Base-by-base conservation (phyloP, 2,329 filamentous ascomycete genomes). In the Trichoderma simmonsii region DNA sequence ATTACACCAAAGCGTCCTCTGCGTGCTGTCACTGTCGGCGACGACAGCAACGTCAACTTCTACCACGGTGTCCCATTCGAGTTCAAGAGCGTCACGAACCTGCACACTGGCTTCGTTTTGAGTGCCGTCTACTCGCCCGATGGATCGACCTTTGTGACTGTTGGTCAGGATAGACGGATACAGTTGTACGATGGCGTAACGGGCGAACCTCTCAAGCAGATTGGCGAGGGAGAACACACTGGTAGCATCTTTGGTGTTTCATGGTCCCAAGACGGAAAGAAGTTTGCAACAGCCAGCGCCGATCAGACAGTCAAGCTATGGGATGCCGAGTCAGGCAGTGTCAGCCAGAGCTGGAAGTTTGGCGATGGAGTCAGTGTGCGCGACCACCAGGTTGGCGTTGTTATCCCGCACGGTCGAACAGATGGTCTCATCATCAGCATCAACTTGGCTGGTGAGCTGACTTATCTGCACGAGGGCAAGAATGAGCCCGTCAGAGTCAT, bases 131-230 rank as follows among this genome's bases (percentile, higher is more conserved):
- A 98, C 81, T 95, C 93, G 32, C 95, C 95, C 0, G 95, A 98
- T 79, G 96, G 96, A 61, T 90, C 86, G 54, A 85, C 86, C 48
- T 85, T 99, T 73, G 93, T 96, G 39, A 97, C 92, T 67, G 95
- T 98, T 2, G 95, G 96, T 48, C 94, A 93, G n/a, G 96, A 99
- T 82, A 91, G 91, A 80, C 90, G 89, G 79, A 97, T 99, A 75
- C 97, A 96, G 86, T 85, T 99, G 11, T 99, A 98, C 80, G 94
- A 99, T 80, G 96, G 95, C 74, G 97, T 97, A 87, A 97, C 94
- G 18, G 96, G 96, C 34, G 94, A 97, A 79, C 87, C 92, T 1
- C 93, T 90, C 59, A 88, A 85, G 72, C 87, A 93, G 76, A 91
- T 99, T 77, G 92, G 92, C 11, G 91, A 95, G 75, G 91, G 90